Percentiles rank a stretch among this genome's conserved stretches.
Conservation (phyloP, 2,329 filamentous ascomycete species). For the Pseudocercospora cruenta region DNA sequence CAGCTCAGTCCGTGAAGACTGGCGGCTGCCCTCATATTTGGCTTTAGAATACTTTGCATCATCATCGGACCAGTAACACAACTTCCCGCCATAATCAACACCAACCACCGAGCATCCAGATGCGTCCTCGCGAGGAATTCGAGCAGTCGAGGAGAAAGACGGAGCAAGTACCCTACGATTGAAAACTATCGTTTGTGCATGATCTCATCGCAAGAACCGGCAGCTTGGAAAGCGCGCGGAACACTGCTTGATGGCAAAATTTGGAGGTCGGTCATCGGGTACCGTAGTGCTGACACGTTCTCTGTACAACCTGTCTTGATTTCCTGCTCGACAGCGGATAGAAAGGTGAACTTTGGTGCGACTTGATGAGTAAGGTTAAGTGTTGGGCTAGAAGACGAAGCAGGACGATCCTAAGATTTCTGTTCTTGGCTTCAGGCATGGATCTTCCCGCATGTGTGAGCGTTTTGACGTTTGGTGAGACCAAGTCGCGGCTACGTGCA, state of each 20-base stretch:
- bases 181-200: constrained; percentile 42
- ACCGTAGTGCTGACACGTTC: constrained; percentile 19
- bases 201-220: constrained; percentile 32
- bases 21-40: constrained; percentile 39
- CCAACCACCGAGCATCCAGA: constrained; percentile 13
- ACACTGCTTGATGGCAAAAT: constrained; percentile 27
- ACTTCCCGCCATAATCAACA: constrained; percentile 2
- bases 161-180: constrained; percentile 43
- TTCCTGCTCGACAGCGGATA: constrained; percentile 19
- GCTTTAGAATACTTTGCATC: constrained; percentile 34
- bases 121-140: constrained; percentile 29
- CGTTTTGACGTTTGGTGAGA: constrained; percentile 5
- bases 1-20: constrained; percentile 25
- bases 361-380: constrained; percentile 14
- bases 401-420: constrained; percentile 32
- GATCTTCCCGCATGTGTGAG: constrained; percentile 16
- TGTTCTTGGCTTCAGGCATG: constrained; percentile 39
- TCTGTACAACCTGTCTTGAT: constrained; percentile 2
- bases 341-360: neutral
- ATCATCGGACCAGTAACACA: constrained; percentile 33
- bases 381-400: constrained; percentile 18
- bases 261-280: constrained; percentile 19
- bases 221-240: constrained; percentile 6
- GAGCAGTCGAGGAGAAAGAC: constrained; percentile 26
- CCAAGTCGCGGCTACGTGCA: constrained; percentile 30